These are phyloP conservation scores for Ophiostoma montium DNA, from an alignment of 2,329 filamentous ascomycete genomes.

Conservation along the genomic window DNA sequence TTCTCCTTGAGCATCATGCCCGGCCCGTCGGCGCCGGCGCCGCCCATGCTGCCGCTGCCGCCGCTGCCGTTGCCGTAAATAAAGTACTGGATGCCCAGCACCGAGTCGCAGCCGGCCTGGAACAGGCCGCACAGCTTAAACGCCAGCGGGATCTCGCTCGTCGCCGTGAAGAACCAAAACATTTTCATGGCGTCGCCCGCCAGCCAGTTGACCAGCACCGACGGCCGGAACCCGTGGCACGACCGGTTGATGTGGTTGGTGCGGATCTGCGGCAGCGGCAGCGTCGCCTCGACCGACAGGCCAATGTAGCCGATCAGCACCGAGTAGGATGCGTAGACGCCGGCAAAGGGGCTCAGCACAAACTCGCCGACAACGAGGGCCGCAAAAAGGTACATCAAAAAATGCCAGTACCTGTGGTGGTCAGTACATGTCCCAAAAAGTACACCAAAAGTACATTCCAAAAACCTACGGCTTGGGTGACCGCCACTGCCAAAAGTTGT, in stretches of 20 bases:
- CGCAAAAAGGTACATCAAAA: slow-evolving; percentile 53
- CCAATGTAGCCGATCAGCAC: slow-evolving; percentile 58
- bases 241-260: slow-evolving; percentile 54
- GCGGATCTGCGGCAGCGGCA: slow-evolving; percentile 66
- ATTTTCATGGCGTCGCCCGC: slow-evolving; percentile 76
- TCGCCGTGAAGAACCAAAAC: slow-evolving; percentile 68
- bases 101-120: slow-evolving; percentile 62
- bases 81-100: slow-evolving; percentile 61
- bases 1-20: slow-evolving; percentile 10
- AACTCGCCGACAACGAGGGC: slow-evolving; percentile 49
- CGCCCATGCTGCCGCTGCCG: background rate
- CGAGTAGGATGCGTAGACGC: slow-evolving; percentile 52
- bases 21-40: background rate
- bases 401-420: slow-evolving; percentile 59
- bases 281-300: slow-evolving; percentile 63
- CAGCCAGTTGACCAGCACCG: slow-evolving; percentile 65
- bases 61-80: slow-evolving; percentile 45
- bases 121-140: slow-evolving; percentile 77
- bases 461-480: slow-evolving; percentile 43
- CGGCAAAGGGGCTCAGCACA: slow-evolving; percentile 43
- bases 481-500: slow-evolving; percentile 74
- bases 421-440: background rate
- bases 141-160: slow-evolving; percentile 54
- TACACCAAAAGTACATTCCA: background rate
- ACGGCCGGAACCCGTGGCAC: slow-evolving; percentile 64